Evolutionary conservation across 2,329 filamentous ascomycete genomes (phyloP).

Genomic region (Epichloe gansuensis): DNA sequence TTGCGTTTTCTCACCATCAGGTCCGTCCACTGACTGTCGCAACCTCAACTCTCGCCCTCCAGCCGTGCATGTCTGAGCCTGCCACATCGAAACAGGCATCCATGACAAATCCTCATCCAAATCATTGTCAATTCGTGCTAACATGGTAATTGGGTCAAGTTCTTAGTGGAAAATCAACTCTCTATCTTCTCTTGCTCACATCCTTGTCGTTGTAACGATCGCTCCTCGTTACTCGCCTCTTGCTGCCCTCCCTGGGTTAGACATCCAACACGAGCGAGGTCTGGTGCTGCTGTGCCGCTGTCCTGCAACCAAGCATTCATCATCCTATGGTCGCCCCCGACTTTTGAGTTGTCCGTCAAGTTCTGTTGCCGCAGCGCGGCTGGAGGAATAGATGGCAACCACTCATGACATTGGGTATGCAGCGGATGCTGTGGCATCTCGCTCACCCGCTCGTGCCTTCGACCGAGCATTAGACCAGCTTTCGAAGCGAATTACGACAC

Average conservation of each 20-base stretch:
- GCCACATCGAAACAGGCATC: neutral
- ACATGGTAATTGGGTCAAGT: neutral
- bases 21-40: neutral
- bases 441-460: slow-evolving; percentile 5
- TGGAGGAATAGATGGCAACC: slow-evolving; percentile 31
- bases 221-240: neutral
- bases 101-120: neutral
- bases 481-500: neutral
- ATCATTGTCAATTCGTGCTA: neutral
- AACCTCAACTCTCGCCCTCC: neutral
- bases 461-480: slow-evolving; percentile 9
- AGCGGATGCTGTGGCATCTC: slow-evolving; percentile 13
- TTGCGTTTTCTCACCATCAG: slow-evolving; percentile 4
- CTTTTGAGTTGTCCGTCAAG: slow-evolving; percentile 27
- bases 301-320: neutral
- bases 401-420: slow-evolving; percentile 25
- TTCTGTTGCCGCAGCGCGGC: slow-evolving; percentile 38
- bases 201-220: neutral
- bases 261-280: neutral
- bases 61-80: neutral
- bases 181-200: neutral
- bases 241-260: neutral
- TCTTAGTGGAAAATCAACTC: neutral
- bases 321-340: slow-evolving; percentile 28
- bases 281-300: neutral